phyloP scores from a whole-genome alignment of 1,139 yeast species.

The Pichia sp. region DNA sequence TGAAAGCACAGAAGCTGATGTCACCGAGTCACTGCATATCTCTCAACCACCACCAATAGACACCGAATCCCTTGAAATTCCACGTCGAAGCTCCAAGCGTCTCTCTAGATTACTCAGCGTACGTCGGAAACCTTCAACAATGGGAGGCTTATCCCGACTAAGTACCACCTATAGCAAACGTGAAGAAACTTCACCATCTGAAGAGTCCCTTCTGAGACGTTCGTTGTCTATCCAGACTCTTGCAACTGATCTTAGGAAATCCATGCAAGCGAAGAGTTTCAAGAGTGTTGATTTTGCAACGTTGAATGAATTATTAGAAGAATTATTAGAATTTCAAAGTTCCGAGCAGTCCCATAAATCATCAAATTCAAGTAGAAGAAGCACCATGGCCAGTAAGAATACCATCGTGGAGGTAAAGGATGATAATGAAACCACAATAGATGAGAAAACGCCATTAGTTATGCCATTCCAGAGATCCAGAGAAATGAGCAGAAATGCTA shows the following conservation, averaged over 20 bases:
- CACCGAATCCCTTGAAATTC: conserved; percentile 7
- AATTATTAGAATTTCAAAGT: conserved; percentile 3
- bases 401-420: background rate
- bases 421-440: background rate
- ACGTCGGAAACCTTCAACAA: too few relatives aligned
- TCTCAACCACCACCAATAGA: too few relatives aligned
- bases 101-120: too few relatives aligned
- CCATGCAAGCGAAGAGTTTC: background rate
- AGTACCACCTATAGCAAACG: too few relatives aligned
- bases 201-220: too few relatives aligned
- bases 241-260: conserved; percentile 4
- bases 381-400: background rate
- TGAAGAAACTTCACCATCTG: too few relatives aligned
- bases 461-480: conserved; percentile 3
- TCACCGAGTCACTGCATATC: too few relatives aligned
- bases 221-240: conserved; percentile 6
- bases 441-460: background rate
- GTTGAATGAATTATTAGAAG: conserved; percentile 8
- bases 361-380: background rate
- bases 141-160: too few relatives aligned
- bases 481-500: background rate
- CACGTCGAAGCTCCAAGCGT: conserved; percentile 15
- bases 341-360: too few relatives aligned
- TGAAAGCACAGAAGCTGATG: too few relatives aligned
- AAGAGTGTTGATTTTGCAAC: conserved; percentile 11